Evolutionary conservation across 371 early-diverging fungal genomes (phyloP).

Genomic region (Syncephalastrum racemosum): DNA sequence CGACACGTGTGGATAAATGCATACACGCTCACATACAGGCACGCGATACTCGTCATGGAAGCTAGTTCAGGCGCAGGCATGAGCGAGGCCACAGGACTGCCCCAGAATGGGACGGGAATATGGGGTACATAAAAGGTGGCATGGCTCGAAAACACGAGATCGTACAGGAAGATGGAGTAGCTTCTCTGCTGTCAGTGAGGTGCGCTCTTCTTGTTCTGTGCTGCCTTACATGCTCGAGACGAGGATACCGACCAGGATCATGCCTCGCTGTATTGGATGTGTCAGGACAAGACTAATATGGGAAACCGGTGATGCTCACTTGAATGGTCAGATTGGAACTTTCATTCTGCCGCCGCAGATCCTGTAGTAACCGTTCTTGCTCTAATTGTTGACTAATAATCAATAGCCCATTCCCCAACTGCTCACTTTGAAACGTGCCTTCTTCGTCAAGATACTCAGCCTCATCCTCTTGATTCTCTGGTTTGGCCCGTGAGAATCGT

Average conservation of each 20-base stretch:
- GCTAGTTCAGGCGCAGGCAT: slow-evolving; percentile 17
- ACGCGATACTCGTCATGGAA: slow-evolving; percentile 13
- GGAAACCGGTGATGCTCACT: slow-evolving; percentile 5
- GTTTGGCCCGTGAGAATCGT: no score
- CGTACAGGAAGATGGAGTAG: slow-evolving; percentile 25
- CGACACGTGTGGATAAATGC: slow-evolving; percentile 17
- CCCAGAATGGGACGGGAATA: slow-evolving; percentile 18
- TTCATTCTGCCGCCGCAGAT: slow-evolving; percentile 34
- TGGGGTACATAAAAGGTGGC: slow-evolving; percentile 20
- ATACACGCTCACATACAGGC: slow-evolving; percentile 15
- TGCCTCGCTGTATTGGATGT: slow-evolving; percentile 17
- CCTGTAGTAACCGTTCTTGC: slow-evolving; percentile 32
- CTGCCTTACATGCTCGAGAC: slow-evolving; percentile 24
- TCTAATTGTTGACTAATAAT: slow-evolving; percentile 16
- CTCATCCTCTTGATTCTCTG: slow-evolving; percentile 24
- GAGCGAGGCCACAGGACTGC: slow-evolving; percentile 5
- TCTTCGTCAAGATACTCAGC: slow-evolving; percentile 38
- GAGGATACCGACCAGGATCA: slow-evolving; percentile 23
- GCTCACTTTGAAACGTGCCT: slow-evolving; percentile 14
- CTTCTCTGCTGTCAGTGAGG: slow-evolving; percentile 1
- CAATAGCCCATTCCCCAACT: neutral
- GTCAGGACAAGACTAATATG: neutral
- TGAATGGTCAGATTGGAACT: slow-evolving; percentile 32
- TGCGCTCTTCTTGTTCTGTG: neutral
- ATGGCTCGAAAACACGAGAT: slow-evolving; percentile 14